A percentile compares a stretch with the other conserved stretches of the same genome.
These are phyloP conservation scores for Haematococcus sp. DNA, from an alignment of 139 green algal genomes.

Conservation along the genomic window DNA sequence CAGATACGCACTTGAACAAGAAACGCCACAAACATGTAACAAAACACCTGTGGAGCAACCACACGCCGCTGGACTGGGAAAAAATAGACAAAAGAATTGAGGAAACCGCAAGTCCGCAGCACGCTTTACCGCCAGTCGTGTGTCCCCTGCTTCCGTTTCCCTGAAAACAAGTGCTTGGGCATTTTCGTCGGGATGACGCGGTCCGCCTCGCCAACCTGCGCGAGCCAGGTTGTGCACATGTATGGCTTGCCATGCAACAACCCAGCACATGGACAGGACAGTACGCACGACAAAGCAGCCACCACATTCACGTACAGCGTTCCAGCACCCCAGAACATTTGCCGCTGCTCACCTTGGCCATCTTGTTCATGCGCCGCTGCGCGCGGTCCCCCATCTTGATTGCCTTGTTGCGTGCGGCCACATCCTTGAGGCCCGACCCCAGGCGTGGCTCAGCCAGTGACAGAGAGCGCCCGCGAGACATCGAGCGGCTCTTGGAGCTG, in stretches of 20 bases:
- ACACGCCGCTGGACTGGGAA: no score
- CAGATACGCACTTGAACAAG: no score
- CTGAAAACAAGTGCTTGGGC: slow-evolving; percentile 97
- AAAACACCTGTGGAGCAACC: no score
- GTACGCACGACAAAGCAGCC: not conserved
- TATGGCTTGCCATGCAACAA: not conserved
- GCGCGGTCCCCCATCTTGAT: slow-evolving; percentile 86
- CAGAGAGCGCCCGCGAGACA: slow-evolving; percentile 74
- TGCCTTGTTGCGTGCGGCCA: slow-evolving; percentile 77
- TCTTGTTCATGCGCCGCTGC: slow-evolving; percentile 71
- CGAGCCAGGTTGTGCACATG: not conserved
- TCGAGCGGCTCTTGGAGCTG: slow-evolving; percentile 80
- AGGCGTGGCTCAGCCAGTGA: slow-evolving; percentile 52
- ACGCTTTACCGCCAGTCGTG: slow-evolving; percentile 14
- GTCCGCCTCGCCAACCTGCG: slow-evolving; percentile 68
- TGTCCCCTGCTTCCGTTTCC: slow-evolving; percentile 47
- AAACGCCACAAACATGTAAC: not conserved
- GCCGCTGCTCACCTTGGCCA: slow-evolving; percentile 47
- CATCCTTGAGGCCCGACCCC: slow-evolving; percentile 78
- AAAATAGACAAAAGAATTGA: no score
- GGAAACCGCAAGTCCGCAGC: no score
- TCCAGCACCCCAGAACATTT: no score
- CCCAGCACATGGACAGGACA: not conserved
- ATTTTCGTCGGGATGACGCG: slow-evolving; percentile 82
- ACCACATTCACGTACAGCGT: no score